A percentile compares a stretch with the other conserved stretches of the same genome.
phyloP scores from a whole-genome alignment of 306 rosid species.

The Mucuna pruriens region DNA sequence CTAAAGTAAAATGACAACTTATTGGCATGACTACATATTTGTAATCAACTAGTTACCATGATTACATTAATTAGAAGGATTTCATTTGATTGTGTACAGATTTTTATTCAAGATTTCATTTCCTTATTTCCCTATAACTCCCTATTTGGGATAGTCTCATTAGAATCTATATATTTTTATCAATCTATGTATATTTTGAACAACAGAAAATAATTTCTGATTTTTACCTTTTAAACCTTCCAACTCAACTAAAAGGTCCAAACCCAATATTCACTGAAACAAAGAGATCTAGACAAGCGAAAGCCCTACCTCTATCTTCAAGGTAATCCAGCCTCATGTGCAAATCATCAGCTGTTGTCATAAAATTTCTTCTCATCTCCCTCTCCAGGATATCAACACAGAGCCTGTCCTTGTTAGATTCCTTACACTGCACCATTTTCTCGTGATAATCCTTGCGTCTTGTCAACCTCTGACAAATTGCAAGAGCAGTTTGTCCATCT shows the following conservation, averaged over 20 bases:
- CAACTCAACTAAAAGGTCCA: neutral
- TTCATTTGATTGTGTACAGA: neutral
- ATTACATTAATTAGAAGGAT: neutral
- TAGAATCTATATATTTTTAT: neutral
- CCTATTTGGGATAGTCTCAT: neutral
- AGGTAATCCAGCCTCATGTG: constrained; percentile 66
- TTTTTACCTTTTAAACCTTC: neutral
- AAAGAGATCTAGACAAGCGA: constrained; percentile 15
- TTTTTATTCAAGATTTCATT: neutral
- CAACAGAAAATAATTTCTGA: neutral
- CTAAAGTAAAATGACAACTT: constrained; percentile 3
- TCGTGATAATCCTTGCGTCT: constrained; percentile 71
- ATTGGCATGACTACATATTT: neutral
- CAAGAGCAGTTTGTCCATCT: constrained; percentile 84
- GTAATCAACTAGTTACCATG: neutral
- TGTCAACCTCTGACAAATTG: constrained; percentile 87
- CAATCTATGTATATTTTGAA: neutral
- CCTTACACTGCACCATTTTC: constrained; percentile 57
- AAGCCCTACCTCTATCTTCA: constrained; percentile 78
- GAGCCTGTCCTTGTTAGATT: constrained; percentile 78
- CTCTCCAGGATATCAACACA: constrained; percentile 87
- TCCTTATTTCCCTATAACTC: neutral
- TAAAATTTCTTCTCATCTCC: constrained; percentile 76
- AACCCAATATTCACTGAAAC: constrained; percentile 15
- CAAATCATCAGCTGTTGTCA: constrained; percentile 65